Percentiles rank a stretch among this genome's conserved stretches.
Evolutionary conservation across 495 filamentous ascomycete species (phyloP).

Genomic region (Talaromyces adpressus): DNA sequence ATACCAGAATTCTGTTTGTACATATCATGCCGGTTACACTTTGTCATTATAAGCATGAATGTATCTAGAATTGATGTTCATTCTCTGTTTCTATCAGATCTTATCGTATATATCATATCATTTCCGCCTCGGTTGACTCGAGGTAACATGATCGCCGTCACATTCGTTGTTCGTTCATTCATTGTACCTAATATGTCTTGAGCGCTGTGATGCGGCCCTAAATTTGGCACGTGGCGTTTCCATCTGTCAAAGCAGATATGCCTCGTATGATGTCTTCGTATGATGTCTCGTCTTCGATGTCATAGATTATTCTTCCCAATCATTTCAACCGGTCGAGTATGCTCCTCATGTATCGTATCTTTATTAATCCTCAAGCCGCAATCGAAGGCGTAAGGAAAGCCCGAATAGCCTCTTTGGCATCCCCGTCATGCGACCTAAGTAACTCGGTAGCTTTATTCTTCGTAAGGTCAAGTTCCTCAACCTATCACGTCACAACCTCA

Average conservation of each 20-base stretch:
- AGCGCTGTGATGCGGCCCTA: too few species aligned
- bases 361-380: constrained; percentile 4
- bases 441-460: constrained; percentile 81
- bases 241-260: too few species aligned
- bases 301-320: too few species aligned
- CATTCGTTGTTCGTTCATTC: neutral
- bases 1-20: neutral
- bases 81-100: neutral
- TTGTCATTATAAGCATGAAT: neutral
- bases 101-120: neutral
- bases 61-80: neutral
- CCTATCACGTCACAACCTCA: constrained; percentile 32
- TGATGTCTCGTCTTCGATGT: too few species aligned
- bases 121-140: neutral
- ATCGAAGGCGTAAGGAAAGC: constrained; percentile 47
- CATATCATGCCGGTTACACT: neutral
- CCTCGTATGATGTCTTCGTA: too few species aligned
- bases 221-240: too few species aligned
- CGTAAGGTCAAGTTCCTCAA: constrained; percentile 69
- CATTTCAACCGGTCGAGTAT: too few species aligned
- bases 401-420: constrained; percentile 62
- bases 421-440: constrained; percentile 70
- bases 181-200: neutral
- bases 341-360: neutral
- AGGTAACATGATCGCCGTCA: neutral